Evolutionary conservation across 2,329 filamentous ascomycete genomes (phyloP), one percentile per base, ranked within the genome.

Genomic region (Colletotrichum lini): DNA sequence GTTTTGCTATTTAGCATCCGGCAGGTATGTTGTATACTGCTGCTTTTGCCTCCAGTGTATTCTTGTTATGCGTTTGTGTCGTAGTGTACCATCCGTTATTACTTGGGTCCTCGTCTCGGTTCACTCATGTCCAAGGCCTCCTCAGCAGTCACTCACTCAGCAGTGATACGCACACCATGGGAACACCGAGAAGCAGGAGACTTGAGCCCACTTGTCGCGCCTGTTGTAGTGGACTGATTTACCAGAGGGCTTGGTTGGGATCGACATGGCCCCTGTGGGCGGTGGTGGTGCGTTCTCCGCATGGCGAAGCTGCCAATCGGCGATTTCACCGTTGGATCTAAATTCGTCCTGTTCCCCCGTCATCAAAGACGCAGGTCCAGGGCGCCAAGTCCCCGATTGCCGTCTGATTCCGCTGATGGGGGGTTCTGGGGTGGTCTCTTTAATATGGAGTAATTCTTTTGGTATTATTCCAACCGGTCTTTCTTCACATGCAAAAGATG

Each of bases 271-370:
- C 26, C 1, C 61, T 54, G 23, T 30, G 16, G 21, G 30, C 15
- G 7, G 7, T 47, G 40, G 61, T 45, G 38, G 18, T 30, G 23
- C 18, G 44, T 50, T 67, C 67, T 62, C 63, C 67, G 63, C 68
- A 35, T 13, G 30, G 8, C 23, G 18, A 7, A 50, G 16, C 44
- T 58, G 26, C 58, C 40, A 42, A 68, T 59, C 65, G 68, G 64
- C 68, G 52, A 54, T 68, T 54, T 63, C 50, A 45, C 45, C 26
- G 13, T n/a, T 40, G 45, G 44, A 63, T 71, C 68, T 68, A 52
- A 23, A 35, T 68, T 61, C 7, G 56, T 13, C 6, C 21, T 49
- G 38, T n/a, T 21, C 18, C 8, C 30, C 6, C 4, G 49, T 38
- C n/a, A 58, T 70, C 18, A 3, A 16, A 8, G 15, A 40, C 4